Conservation (phyloP, 768 basidiomycete genomes). For the Royoungia palumana region DNA sequence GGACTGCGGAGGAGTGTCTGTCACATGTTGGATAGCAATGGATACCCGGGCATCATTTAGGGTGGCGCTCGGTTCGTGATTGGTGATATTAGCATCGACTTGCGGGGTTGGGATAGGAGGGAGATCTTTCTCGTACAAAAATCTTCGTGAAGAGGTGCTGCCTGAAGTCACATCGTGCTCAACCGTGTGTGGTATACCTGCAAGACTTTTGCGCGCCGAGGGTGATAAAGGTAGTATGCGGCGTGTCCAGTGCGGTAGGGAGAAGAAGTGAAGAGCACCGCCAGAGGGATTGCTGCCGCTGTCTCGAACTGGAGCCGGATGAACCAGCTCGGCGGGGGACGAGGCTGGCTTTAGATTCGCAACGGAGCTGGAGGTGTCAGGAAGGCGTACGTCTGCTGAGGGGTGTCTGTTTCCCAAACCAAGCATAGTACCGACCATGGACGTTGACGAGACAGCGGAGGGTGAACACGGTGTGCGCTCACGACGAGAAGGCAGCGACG, state of each 20-base stretch:
- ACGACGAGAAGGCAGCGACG: not conserved
- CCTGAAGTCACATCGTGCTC: slow-evolving; percentile 25
- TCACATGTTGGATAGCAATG: slow-evolving; percentile 17
- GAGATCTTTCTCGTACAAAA: slow-evolving; percentile 43
- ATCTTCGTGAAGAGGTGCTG: slow-evolving; percentile 10
- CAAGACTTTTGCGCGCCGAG: slow-evolving; percentile 29
- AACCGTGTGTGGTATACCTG: slow-evolving; percentile 17
- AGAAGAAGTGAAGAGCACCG: slow-evolving; percentile 50
- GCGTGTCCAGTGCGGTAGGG: slow-evolving; percentile 62
- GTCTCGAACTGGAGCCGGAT: slow-evolving; percentile 41
- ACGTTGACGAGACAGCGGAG: slow-evolving; percentile 8
- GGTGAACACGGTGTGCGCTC: not conserved
- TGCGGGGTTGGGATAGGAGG: slow-evolving; percentile 42
- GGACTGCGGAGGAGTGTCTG: slow-evolving; percentile 46
- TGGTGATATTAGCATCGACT: not conserved
- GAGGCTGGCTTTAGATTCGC: slow-evolving; percentile 32
- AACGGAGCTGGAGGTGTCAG: slow-evolving; percentile 26
- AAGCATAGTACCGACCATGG: slow-evolving; percentile 38
- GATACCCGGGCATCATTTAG: slow-evolving; percentile 11
- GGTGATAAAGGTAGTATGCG: slow-evolving; percentile 37
- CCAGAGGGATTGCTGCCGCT: slow-evolving; percentile 38
- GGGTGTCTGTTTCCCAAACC: slow-evolving; percentile 35
- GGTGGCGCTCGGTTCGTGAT: slow-evolving; percentile 1
- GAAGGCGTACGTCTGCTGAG: slow-evolving; percentile 23
- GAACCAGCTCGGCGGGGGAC: slow-evolving; percentile 48